These are phyloP conservation scores for Truncatella angustata DNA, from an alignment of 2,329 filamentous ascomycete genomes.

Conservation along the genomic window DNA sequence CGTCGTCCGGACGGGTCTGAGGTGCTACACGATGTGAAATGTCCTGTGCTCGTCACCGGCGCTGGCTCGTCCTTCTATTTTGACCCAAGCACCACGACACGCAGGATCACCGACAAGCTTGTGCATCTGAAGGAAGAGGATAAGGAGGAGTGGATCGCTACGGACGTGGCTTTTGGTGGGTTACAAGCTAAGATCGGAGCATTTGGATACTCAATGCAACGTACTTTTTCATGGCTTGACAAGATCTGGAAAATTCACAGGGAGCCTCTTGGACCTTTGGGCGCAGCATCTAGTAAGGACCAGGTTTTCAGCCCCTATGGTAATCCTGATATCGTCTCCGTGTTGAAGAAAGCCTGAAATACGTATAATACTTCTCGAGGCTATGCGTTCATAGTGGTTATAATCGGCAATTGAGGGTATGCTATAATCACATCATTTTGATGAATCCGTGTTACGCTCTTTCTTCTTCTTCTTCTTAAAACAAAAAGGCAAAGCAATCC, in stretches of 20 bases:
- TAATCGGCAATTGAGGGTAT: too few species aligned
- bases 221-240: slow-evolving; percentile 8
- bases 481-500: too few species aligned
- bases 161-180: neutral
- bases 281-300: too few species aligned
- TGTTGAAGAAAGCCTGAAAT: too few species aligned
- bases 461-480: too few species aligned
- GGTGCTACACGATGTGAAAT: neutral
- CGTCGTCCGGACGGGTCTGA: slow-evolving; percentile 1
- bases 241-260: slow-evolving; percentile 1
- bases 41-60: slow-evolving; percentile 3
- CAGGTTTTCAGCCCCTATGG: too few species aligned
- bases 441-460: too few species aligned
- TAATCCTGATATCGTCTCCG: too few species aligned
- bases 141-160: slow-evolving; percentile 9
- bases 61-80: neutral
- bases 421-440: too few species aligned
- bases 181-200: slow-evolving; percentile 10
- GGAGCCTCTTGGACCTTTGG: too few species aligned
- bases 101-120: neutral
- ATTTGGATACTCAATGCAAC: slow-evolving; percentile 1
- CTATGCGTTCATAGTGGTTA: too few species aligned
- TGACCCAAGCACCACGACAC: slow-evolving; percentile 1
- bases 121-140: neutral
- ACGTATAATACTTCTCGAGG: too few species aligned